phyloP scores from a whole-genome alignment of 495 filamentous ascomycete genomes.

The Neohortaea acidophila region DNA sequence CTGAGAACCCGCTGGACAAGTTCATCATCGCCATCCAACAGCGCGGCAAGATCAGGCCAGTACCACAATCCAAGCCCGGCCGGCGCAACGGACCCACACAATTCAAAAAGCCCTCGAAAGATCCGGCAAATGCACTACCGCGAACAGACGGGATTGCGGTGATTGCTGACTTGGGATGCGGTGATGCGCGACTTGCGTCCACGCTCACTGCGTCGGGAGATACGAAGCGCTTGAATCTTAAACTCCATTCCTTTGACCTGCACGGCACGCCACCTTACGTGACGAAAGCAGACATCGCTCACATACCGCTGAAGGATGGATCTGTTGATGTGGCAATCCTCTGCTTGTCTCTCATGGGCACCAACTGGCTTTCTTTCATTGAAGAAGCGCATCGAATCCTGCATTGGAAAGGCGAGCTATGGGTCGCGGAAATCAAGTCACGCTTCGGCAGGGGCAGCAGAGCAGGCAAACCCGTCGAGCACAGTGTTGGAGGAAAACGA shows the following conservation, averaged over 20 bases:
- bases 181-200: slow-evolving; percentile 55
- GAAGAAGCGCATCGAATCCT: slow-evolving; percentile 87
- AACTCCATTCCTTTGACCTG: slow-evolving; percentile 50
- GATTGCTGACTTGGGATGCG: slow-evolving; percentile 79
- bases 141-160: slow-evolving; percentile 42
- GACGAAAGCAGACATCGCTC: slow-evolving; percentile 73
- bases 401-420: slow-evolving; percentile 83
- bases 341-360: slow-evolving; percentile 95
- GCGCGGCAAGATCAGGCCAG: slow-evolving; percentile 35
- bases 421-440: slow-evolving; percentile 92
- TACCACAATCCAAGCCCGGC: slow-evolving; percentile 20
- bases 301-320: slow-evolving; percentile 55
- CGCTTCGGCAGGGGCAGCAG: slow-evolving; percentile 56
- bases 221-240: slow-evolving; percentile 47
- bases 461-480: slow-evolving; percentile 41
- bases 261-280: slow-evolving; percentile 41
- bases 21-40: slow-evolving; percentile 54
- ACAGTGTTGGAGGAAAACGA: slow-evolving; percentile 46
- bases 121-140: neutral
- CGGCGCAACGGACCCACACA: too few species aligned
- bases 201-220: slow-evolving; percentile 36
- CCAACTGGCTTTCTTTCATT: slow-evolving; percentile 90
- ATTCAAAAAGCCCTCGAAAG: too few species aligned
- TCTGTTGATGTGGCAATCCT: slow-evolving; percentile 76
- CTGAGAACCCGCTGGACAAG: slow-evolving; percentile 78